Evolutionary conservation across 2,329 filamentous ascomycete species (phyloP).

Genomic region (Penicillium capsulatum): DNA sequence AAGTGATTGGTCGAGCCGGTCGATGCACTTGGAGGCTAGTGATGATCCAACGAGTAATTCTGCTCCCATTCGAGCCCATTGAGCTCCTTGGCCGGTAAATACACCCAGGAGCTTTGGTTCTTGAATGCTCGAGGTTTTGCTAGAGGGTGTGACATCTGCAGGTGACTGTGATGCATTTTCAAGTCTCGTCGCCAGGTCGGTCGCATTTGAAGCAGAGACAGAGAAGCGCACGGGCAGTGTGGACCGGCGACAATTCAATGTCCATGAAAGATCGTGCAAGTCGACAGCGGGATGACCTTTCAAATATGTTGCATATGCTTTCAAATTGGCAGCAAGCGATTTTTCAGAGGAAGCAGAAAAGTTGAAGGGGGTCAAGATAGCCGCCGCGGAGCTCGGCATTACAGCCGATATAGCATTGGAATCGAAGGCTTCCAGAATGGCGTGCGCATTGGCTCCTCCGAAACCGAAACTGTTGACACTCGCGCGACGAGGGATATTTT

Average conservation of each 20-base stretch:
- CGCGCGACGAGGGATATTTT: constrained; percentile 29
- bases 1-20: constrained; percentile 15
- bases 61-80: constrained; percentile 31
- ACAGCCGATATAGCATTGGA: not conserved
- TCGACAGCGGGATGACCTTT: constrained; percentile 1
- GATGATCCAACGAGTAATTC: constrained; percentile 14
- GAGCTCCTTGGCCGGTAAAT: constrained; percentile 33
- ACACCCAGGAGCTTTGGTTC: constrained; percentile 19
- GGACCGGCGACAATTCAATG: constrained; percentile 20
- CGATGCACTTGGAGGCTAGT: constrained; percentile 12
- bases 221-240: constrained; percentile 17
- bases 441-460: constrained; percentile 38
- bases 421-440: constrained; percentile 36
- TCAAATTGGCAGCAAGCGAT: constrained; percentile 13
- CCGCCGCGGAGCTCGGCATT: fast-evolving
- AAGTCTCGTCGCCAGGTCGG: constrained; percentile 10
- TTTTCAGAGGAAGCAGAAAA: constrained; percentile 22
- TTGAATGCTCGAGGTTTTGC: constrained; percentile 6
- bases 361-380: constrained; percentile 14
- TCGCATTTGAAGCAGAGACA: constrained; percentile 10
- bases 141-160: constrained; percentile 1
- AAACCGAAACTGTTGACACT: constrained; percentile 48
- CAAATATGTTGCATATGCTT: constrained; percentile 12
- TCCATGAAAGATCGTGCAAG: constrained; percentile 19
- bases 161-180: constrained; percentile 6